These are phyloP conservation scores for Colletotrichum plurivorum DNA, from an alignment of 2,329 filamentous ascomycete species.

Conservation along the genomic window DNA sequence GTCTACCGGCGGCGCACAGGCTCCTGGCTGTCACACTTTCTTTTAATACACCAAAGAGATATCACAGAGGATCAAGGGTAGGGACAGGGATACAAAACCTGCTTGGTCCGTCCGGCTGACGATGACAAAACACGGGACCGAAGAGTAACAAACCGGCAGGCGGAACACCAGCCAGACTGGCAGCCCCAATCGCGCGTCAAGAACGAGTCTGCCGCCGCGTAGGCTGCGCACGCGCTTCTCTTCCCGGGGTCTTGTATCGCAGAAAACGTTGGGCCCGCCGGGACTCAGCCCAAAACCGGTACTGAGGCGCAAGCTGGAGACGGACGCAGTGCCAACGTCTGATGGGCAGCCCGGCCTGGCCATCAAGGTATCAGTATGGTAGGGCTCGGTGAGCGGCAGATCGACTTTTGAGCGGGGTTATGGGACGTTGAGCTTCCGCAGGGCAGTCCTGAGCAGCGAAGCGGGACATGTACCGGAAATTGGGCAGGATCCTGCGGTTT, in stretches of 20 bases:
- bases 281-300: slow-evolving; percentile 2
- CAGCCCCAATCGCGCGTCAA: slow-evolving; percentile 12
- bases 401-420: slow-evolving; percentile 33
- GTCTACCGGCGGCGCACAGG: slow-evolving; percentile 36
- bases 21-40: slow-evolving; percentile 33
- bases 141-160: not conserved
- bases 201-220: not conserved
- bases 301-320: not conserved
- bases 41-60: slow-evolving; percentile 24
- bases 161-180: slow-evolving; percentile 15
- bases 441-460: slow-evolving; percentile 11
- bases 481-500: slow-evolving; percentile 16
- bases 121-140: slow-evolving; percentile 21
- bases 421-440: slow-evolving; percentile 24
- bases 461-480: slow-evolving; percentile 19
- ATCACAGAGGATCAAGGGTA: slow-evolving; percentile 29
- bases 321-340: not conserved
- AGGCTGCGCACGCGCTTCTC: slow-evolving; percentile 8
- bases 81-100: slow-evolving; percentile 37
- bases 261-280: slow-evolving; percentile 2
- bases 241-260: not conserved
- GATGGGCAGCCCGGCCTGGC: slow-evolving; percentile 10
- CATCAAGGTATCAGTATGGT: slow-evolving; percentile 5
- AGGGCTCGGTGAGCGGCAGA: slow-evolving; percentile 30
- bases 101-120: slow-evolving; percentile 22